A percentile compares a stretch with the other conserved stretches of the same genome.
Evolutionary conservation across 305 asterid species (phyloP).

Genomic region (Ruellia speciosa): DNA sequence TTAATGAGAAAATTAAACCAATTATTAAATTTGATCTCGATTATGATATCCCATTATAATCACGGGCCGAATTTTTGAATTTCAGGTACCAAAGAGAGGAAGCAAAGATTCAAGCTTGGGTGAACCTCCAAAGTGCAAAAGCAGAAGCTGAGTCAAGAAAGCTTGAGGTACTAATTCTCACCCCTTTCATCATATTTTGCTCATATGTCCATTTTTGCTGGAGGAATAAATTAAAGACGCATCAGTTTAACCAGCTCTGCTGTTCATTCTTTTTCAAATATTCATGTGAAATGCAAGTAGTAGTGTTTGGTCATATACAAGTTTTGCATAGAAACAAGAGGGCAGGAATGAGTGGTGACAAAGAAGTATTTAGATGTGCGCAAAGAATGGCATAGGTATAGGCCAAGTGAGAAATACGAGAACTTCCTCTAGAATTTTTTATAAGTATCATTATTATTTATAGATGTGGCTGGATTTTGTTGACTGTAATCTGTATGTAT

Average conservation of each 20-base stretch:
- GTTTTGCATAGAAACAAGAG: neutral
- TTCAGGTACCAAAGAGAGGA: slow-evolving; percentile 89
- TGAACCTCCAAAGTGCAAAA: slow-evolving; percentile 83
- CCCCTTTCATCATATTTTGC: neutral
- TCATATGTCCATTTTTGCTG: neutral
- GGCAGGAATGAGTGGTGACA: neutral
- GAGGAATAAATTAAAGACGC: neutral
- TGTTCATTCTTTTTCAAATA: too few species aligned
- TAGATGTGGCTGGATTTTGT: slow-evolving; percentile 17
- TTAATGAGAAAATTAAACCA: neutral
- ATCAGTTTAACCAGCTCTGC: too few species aligned
- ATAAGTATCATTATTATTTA: neutral
- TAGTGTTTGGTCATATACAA: too few species aligned
- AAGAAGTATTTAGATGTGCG: slow-evolving; percentile 1
- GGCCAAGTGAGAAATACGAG: slow-evolving; percentile 9
- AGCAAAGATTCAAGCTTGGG: slow-evolving; percentile 96
- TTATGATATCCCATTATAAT: neutral
- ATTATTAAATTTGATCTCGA: neutral
- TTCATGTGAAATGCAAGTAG: too few species aligned
- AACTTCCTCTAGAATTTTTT: neutral
- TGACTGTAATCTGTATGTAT: slow-evolving; percentile 15
- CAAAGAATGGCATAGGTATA: slow-evolving; percentile 3
- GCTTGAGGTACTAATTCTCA: slow-evolving; percentile 56
- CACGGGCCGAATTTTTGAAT: neutral
- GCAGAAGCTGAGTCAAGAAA: slow-evolving; percentile 95